Evolutionary conservation across 2,329 filamentous ascomycete species (phyloP), one percentile per base, ranked within the genome.

Genomic region (Colletotrichum camelliae): DNA sequence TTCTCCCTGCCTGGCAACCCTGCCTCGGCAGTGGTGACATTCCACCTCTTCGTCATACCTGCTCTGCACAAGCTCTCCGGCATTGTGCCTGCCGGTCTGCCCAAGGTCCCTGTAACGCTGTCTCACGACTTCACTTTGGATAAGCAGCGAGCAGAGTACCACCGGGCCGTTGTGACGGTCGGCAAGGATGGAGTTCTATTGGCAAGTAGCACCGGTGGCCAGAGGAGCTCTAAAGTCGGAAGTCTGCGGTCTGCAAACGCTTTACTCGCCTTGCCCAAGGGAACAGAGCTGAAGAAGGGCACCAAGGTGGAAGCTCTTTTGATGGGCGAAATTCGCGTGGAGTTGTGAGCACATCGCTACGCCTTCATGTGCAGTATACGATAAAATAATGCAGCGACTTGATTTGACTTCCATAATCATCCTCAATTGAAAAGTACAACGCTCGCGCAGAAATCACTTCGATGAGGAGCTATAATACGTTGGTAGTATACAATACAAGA

Each of bases 1-100:
- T 99, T 99, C 85, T 95, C 95, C 0, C 89, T 99, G 0, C 97
- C 97, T 0, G 97, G 97, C 0, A 99, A 99, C 82, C 97, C 97
- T 0, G 97, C 96, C 3, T 97, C 94, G 4, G 96, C 97, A 1
- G 89, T 98, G 3, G 97, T 98, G 12, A 98, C 96, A 0, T 95
- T 98, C 80, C 95, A 98, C 81, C 91, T 99, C 2, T 98, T 99
- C 84, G 96, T 98, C 10, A 88, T 99, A 13, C 97, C 97, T 0
- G 93, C 94, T 1, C 86, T 99, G 75, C 95, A 98, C 81, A 92
- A 94, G 79, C 89, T 94, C 79, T 90, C 92, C 13, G 97, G 96
- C 0, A 87, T 96, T 27, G 85, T 85, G 55, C 92, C 92, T 0
- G 87, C 88, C 0, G 95, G 96, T 0, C 86, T 98, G 18, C 93